Conservation (phyloP, 495 filamentous ascomycete genomes). For the Annulohypoxylon maeteangense region DNA sequence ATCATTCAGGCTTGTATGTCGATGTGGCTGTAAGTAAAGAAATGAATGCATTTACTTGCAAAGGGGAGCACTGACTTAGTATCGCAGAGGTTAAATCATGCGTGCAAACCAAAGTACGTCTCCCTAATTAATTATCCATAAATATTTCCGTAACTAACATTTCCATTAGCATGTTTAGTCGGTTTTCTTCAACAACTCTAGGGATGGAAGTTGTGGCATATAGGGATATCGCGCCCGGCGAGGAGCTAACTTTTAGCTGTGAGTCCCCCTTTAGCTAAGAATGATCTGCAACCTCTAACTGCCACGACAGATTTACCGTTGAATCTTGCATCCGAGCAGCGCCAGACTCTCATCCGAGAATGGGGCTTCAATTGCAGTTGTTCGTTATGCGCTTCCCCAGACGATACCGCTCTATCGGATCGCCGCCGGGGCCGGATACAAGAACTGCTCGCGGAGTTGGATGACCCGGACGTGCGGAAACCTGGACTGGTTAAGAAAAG, state of each 20-base stretch:
- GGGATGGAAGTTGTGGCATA: conserved; percentile 49
- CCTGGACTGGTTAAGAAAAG: conserved; percentile 33
- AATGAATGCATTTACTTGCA: too few relatives aligned
- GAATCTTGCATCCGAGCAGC: conserved; percentile 42
- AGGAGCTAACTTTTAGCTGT: conserved; percentile 55
- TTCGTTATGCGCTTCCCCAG: conserved; percentile 41
- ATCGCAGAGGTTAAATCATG: conserved; percentile 51
- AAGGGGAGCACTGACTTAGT: neutral
- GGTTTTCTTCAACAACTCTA: conserved; percentile 43
- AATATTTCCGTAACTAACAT: neutral
- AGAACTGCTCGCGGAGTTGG: conserved; percentile 37
- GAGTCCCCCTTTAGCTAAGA: neutral
- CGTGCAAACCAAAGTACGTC: conserved; percentile 51
- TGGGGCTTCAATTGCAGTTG: conserved; percentile 55
- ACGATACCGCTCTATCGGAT: conserved; percentile 43
- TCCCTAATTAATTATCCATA: neutral
- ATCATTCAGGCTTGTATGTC: conserved; percentile 48
- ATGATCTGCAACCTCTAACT: neutral
- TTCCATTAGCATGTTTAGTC: conserved; percentile 43
- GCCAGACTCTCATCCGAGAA: conserved; percentile 43
- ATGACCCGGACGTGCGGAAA: conserved; percentile 34
- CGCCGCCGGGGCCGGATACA: conserved; percentile 39
- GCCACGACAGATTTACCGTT: conserved; percentile 39
- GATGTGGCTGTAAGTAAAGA: conserved; percentile 50
- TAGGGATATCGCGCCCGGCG: conserved; percentile 46